Evolutionary conservation across 2,329 filamentous ascomycete genomes (phyloP).

Genomic region (Microcyclospora pomicola): DNA sequence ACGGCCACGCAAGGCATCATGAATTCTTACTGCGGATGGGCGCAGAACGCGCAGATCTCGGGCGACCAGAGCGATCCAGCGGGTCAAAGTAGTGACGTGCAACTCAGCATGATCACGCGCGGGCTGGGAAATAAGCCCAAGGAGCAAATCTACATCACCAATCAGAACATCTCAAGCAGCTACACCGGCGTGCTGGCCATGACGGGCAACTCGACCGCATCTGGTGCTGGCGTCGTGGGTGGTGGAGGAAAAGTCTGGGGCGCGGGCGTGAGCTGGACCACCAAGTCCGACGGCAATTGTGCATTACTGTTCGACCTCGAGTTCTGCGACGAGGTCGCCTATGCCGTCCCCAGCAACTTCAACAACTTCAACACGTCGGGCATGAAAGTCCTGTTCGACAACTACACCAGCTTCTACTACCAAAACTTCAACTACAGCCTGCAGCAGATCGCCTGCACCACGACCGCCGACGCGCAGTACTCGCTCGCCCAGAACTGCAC

Average conservation of each 20-base stretch:
- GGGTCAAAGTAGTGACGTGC: conserved; percentile 28
- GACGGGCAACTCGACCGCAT: conserved; percentile 39
- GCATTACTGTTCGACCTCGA: conserved; percentile 73
- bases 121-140: conserved; percentile 56
- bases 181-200: conserved; percentile 64
- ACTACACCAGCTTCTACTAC: conserved; percentile 55
- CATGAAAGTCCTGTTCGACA: conserved; percentile 64
- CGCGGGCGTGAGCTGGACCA: conserved; percentile 52
- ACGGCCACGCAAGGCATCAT: conserved; percentile 53
- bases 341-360: conserved; percentile 75
- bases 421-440: conserved; percentile 68
- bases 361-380: conserved; percentile 45
- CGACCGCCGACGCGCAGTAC: conserved; percentile 58
- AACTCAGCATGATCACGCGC: conserved; percentile 53
- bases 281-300: conserved; percentile 73
- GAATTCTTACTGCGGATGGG: conserved; percentile 67
- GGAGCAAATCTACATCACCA: conserved; percentile 74
- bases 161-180: conserved; percentile 54
- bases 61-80: conserved; percentile 36
- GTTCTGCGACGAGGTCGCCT: conserved; percentile 79
- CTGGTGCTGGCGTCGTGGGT: conserved; percentile 42
- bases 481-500: conserved; percentile 64
- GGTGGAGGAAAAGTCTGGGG: conserved; percentile 67
- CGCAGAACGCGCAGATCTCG: conserved; percentile 44
- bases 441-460: conserved; percentile 74